Base-by-base conservation (phyloP, 371 early-diverging fungal species). In the Syncephalis fuscata region DNA sequence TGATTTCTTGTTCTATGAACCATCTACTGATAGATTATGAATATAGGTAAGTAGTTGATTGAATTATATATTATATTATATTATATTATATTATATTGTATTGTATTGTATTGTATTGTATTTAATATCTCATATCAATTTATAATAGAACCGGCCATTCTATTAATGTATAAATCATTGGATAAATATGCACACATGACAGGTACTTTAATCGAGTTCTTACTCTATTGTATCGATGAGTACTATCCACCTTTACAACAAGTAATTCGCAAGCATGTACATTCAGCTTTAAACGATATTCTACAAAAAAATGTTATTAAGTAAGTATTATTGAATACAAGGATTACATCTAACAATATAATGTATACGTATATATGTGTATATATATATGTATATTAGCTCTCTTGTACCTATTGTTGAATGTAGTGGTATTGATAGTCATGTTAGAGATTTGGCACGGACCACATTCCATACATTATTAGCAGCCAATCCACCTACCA, bases 1-100 rank as follows among this genome's bases (percentile, higher is more conserved):
- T 41, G 87, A 86, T 56, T 86, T 84, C 82, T 57, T 86, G n/a
- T 82, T 78, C 49, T 86, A 73, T 53, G 65, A 75, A 22, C 70
- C 74, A 7, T 41, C 62, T 0, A 58, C 48, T 14, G 85, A 85
- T 48, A 81, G 68, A 78, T 86, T 48, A 86, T 86, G 87, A 74
- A 73, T 46, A 77, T 82, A 20, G 80, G 78, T 71, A 67, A 48
- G 54, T 44, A 37, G 40, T 22, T n/a, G 3, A 21, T n/a, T 9
- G 11, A 22, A 39, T 15, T 24, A 23, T 46, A 14, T 25, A 16
- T n/a, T n/a, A n/a, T n/a, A n/a, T n/a, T n/a, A n/a, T n/a, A n/a
- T n/a, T n/a, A n/a, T n/a, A n/a, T n/a, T n/a, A n/a, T n/a, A n/a
- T n/a, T n/a, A n/a, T n/a, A n/a, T n/a, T n/a, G n/a, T n/a, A n/a